Evolutionary conservation across 768 basidiomycete genomes (phyloP).

Genomic region (Multifurca ochricompacta): DNA sequence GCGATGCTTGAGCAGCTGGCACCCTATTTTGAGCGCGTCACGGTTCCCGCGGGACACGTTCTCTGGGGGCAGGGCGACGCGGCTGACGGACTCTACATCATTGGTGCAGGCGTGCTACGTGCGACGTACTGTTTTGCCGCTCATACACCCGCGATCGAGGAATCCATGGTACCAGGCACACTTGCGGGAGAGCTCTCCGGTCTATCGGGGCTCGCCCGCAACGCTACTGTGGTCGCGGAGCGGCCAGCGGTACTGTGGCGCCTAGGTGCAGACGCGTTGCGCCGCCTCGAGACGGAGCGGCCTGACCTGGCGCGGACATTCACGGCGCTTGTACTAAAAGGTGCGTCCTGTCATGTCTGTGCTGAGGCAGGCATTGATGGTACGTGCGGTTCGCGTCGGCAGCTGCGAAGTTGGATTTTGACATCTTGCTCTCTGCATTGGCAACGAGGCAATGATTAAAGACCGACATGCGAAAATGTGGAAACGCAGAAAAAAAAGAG

Average conservation of each 20-base stretch:
- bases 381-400: background rate
- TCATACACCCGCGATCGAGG: constrained; percentile 59
- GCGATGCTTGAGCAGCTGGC: constrained; percentile 55
- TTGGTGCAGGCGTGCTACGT: constrained; percentile 79
- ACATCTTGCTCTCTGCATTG: constrained; percentile 50
- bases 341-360: constrained; percentile 32
- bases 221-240: constrained; percentile 82
- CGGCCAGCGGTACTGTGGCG: constrained; percentile 75
- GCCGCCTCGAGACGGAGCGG: constrained; percentile 55
- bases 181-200: constrained; percentile 88
- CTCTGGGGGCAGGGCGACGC: constrained; percentile 75
- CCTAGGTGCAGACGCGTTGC: constrained; percentile 51
- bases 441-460: constrained; percentile 32
- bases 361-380: background rate
- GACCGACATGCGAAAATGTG: too few relatives aligned
- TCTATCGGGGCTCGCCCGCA: constrained; percentile 69
- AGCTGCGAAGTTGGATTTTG: constrained; percentile 63
- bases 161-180: constrained; percentile 91
- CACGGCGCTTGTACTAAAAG: constrained; percentile 63
- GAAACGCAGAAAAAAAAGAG: background rate
- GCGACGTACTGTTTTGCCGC: constrained; percentile 75
- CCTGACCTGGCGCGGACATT: constrained; percentile 61
- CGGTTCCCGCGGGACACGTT: constrained; percentile 46
- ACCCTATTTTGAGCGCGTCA: constrained; percentile 61
- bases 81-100: constrained; percentile 80